phyloP scores from a whole-genome alignment of 2,329 filamentous ascomycete genomes.

The Juglanconis sp. region DNA sequence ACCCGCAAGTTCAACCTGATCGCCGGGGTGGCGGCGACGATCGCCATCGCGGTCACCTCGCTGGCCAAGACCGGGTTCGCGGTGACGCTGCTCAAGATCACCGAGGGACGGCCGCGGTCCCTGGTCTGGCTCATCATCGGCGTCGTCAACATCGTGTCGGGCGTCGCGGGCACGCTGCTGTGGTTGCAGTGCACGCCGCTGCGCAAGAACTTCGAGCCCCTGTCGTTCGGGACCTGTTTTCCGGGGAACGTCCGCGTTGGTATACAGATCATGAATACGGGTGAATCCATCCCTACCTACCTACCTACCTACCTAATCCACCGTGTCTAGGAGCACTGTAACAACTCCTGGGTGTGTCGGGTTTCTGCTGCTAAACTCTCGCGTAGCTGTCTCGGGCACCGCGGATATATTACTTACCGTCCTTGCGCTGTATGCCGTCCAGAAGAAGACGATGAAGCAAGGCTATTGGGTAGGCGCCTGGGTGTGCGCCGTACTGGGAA shows the following conservation, averaged over 20 bases:
- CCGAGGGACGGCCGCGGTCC: not conserved
- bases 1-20: not conserved
- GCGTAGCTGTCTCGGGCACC: not conserved
- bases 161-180: not conserved
- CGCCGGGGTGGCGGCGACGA: not conserved
- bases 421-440: conserved; percentile 1
- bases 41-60: not conserved
- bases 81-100: not conserved
- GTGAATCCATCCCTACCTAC: not conserved
- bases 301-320: too few relatives aligned
- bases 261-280: conserved; percentile 2
- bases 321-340: too few relatives aligned
- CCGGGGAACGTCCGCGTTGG: not conserved
- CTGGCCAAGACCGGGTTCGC: conserved; percentile 1
- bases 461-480: conserved; percentile 4
- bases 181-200: conserved; percentile 7
- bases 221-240: not conserved
- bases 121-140: conserved; percentile 2
- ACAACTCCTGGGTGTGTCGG: not conserved
- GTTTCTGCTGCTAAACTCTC: not conserved
- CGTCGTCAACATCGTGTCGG: conserved; percentile 2
- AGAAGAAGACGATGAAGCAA: not conserved
- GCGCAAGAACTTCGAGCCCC: conserved; percentile 1
- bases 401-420: not conserved
- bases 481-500: not conserved